These are phyloP conservation scores for Leonotis leonurus DNA, from an alignment of 257 asterid genomes.

Conservation along the genomic window DNA sequence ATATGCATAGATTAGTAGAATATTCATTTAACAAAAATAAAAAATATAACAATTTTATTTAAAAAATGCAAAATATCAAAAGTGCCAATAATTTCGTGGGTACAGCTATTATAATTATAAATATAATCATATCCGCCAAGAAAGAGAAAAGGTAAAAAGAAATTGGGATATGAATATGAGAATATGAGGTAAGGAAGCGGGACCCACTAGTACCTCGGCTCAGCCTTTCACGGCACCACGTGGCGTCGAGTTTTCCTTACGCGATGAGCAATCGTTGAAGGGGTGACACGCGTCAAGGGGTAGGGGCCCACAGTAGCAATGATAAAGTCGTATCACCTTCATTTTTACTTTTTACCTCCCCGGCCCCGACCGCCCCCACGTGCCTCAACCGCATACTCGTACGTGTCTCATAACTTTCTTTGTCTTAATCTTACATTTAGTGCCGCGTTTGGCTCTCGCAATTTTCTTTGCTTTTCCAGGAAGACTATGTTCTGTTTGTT, in stretches of 20 bases:
- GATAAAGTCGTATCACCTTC: neutral
- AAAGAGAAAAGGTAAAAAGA: too few species aligned
- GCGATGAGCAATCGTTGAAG: constrained; percentile 13
- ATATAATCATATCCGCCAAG: too few species aligned
- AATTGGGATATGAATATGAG: neutral
- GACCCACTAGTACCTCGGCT: neutral
- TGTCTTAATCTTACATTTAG: neutral
- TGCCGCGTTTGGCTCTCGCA: constrained; percentile 2
- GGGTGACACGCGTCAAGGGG: constrained; percentile 28
- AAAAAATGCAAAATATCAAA: too few species aligned
- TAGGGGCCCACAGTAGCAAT: constrained; percentile 26
- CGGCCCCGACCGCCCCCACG: constrained; percentile 48
- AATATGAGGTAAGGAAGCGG: neutral
- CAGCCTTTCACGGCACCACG: constrained; percentile 17
- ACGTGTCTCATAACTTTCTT: constrained; percentile 22
- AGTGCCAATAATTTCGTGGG: too few species aligned
- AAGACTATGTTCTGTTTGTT: too few species aligned
- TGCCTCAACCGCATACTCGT: constrained; percentile 41
- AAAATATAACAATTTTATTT: too few species aligned
- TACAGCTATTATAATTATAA: too few species aligned
- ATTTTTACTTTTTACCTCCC: constrained; percentile 3
- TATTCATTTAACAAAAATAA: too few species aligned
- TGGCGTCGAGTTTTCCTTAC: constrained; percentile 19
- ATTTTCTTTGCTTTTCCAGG: neutral
- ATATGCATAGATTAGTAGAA: too few species aligned